Percentiles rank a stretch among this genome's conserved stretches.
Evolutionary conservation across 805 yeast genomes (phyloP).

Genomic region (Candida endomychidarum): DNA sequence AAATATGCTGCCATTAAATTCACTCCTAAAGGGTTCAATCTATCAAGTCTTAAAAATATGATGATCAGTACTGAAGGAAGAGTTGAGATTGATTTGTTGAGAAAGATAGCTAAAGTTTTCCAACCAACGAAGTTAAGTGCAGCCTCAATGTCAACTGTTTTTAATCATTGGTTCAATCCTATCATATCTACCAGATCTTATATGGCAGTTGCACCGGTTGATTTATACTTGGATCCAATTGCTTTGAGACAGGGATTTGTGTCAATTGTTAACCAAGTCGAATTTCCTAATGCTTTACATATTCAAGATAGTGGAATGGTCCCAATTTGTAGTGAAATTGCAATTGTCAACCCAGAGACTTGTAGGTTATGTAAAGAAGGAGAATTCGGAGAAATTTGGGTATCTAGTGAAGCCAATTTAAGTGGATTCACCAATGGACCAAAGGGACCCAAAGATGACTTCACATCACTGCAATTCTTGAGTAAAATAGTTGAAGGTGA

Average conservation of each 20-base stretch:
- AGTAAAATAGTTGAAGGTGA: slow-evolving; percentile 68
- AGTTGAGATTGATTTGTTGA: slow-evolving; percentile 61
- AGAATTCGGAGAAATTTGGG: slow-evolving; percentile 97
- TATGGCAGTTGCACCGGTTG: slow-evolving; percentile 84
- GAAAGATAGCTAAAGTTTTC: slow-evolving; percentile 60
- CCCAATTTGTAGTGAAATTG: slow-evolving; percentile 89
- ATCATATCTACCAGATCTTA: slow-evolving; percentile 83
- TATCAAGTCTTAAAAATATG: slow-evolving; percentile 70
- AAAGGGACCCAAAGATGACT: slow-evolving; percentile 50
- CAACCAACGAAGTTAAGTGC: slow-evolving; percentile 63
- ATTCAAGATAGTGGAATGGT: slow-evolving; percentile 96
- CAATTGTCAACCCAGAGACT: slow-evolving; percentile 95
- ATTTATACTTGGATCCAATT: slow-evolving; percentile 80
- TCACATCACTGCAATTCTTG: slow-evolving; percentile 50
- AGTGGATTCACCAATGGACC: slow-evolving; percentile 57
- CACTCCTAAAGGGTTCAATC: slow-evolving; percentile 59
- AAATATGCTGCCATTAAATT: slow-evolving; percentile 63
- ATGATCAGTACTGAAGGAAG: slow-evolving; percentile 80
- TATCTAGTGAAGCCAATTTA: slow-evolving; percentile 82
- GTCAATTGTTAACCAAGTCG: slow-evolving; percentile 72
- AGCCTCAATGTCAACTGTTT: slow-evolving; percentile 72
- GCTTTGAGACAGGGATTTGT: slow-evolving; percentile 89
- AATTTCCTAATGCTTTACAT: slow-evolving; percentile 65
- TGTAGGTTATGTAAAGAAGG: slow-evolving; percentile 75
- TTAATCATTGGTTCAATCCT: slow-evolving; percentile 78